Evolutionary conservation across 202 grass and related monocot genomes (phyloP).

Genomic region (Digitaria exilis): DNA sequence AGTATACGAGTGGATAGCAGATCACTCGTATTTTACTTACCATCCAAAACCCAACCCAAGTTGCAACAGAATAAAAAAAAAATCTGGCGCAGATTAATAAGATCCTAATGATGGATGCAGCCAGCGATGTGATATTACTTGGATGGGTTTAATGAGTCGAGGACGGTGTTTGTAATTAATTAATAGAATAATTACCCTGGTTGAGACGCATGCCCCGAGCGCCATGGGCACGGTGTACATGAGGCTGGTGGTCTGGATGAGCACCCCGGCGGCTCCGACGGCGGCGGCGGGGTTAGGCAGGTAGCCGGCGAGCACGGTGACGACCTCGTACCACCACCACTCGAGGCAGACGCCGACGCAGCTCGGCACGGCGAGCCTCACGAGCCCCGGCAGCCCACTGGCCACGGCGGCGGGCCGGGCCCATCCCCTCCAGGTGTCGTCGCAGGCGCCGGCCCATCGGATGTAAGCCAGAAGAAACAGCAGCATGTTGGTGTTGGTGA

Average conservation of each 20-base stretch:
- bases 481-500: constrained; percentile 95
- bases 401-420: constrained; percentile 44
- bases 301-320: constrained; percentile 90
- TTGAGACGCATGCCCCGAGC: constrained; percentile 82
- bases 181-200: constrained; percentile 60
- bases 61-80: background rate
- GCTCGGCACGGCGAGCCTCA: constrained; percentile 77
- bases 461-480: constrained; percentile 82
- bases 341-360: constrained; percentile 84
- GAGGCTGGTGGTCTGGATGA: constrained; percentile 93
- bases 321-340: constrained; percentile 99
- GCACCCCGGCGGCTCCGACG: constrained; percentile 78
- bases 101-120: background rate
- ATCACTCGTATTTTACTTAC: background rate
- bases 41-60: background rate
- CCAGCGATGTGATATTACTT: no score
- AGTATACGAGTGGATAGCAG: no score
- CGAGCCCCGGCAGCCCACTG: constrained; percentile 51
- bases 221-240: constrained; percentile 97
- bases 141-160: no score
- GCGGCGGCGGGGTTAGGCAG: constrained; percentile 74
- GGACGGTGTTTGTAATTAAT: no score
- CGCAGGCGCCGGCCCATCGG: constrained; percentile 58
- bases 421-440: constrained; percentile 71
- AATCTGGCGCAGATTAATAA: background rate